Percentiles rank a stretch among this genome's conserved stretches.
Conservation (phyloP, 208 protist species). For the Willaertia magna region DNA sequence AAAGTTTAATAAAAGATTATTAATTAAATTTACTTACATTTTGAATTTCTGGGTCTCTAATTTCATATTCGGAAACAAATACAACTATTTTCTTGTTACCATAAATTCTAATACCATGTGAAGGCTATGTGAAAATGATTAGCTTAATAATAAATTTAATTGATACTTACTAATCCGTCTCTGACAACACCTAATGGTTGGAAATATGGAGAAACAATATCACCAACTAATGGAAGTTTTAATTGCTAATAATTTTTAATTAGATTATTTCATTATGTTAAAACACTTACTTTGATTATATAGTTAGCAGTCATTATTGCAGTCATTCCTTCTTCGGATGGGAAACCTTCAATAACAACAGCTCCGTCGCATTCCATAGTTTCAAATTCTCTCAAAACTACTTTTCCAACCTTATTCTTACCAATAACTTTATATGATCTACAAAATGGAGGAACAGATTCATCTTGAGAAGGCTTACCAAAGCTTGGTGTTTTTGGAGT, state of each 20-base stretch:
- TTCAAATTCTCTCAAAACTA: not conserved
- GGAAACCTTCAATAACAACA: conserved; percentile 6
- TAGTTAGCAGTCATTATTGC: conserved; percentile 3
- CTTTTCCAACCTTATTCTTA: not conserved
- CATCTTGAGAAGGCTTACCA: not conserved
- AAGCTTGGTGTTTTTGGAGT: not conserved
- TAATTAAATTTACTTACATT: no score
- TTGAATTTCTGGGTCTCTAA: conserved; percentile 4
- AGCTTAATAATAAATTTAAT: not conserved
- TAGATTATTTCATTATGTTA: no score
- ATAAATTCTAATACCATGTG: conserved; percentile 1
- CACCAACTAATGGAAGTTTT: conserved; percentile 4
- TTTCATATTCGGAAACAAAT: conserved; percentile 3
- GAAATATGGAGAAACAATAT: conserved; percentile 2
- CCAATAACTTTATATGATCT: not conserved
- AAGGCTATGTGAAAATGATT: not conserved
- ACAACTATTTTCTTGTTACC: conserved; percentile 12
- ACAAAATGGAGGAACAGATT: not conserved
- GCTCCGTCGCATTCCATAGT: conserved; percentile 3
- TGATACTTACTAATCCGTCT: not conserved
- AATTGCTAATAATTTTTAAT: no score
- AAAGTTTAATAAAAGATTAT: no score
- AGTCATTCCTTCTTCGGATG: conserved; percentile 1
- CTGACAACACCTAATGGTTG: not conserved
- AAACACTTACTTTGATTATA: conserved; percentile 1